These are phyloP conservation scores for Paraphoma chrysanthemicola DNA, from an alignment of 2,329 filamentous ascomycete genomes.

Conservation along the genomic window DNA sequence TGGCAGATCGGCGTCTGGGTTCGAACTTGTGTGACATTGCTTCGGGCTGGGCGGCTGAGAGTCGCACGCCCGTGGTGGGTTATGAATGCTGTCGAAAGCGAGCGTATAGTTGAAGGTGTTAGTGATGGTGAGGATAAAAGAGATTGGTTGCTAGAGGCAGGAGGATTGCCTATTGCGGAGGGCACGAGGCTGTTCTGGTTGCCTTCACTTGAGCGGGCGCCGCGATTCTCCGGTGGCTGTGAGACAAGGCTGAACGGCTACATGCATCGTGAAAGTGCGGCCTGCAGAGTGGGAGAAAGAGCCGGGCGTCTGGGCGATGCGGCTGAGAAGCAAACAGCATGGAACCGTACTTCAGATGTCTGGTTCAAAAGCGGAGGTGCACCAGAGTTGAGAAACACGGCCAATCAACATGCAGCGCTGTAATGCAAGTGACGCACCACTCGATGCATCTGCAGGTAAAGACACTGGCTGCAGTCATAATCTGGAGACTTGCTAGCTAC, in stretches of 20 bases:
- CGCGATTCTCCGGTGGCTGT: background rate
- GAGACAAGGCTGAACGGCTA: conserved; percentile 8
- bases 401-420: background rate
- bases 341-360: background rate
- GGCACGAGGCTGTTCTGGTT: background rate
- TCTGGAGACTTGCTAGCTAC: too few species aligned
- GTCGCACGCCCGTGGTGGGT: background rate
- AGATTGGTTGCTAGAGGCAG: background rate
- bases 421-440: background rate
- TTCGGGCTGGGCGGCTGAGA: background rate
- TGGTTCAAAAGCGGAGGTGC: background rate
- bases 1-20: background rate
- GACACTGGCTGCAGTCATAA: too few species aligned
- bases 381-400: background rate
- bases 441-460: background rate
- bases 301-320: background rate
- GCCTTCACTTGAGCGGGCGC: conserved; percentile 1
- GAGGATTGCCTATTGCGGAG: background rate
- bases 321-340: background rate
- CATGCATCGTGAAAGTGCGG: background rate
- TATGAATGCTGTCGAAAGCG: background rate
- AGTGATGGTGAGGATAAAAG: background rate
- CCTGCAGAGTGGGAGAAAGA: background rate
- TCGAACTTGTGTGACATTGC: background rate
- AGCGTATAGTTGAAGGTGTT: background rate